Conservation (phyloP, 768 basidiomycete genomes). For the Leccinum barrowsii region DNA sequence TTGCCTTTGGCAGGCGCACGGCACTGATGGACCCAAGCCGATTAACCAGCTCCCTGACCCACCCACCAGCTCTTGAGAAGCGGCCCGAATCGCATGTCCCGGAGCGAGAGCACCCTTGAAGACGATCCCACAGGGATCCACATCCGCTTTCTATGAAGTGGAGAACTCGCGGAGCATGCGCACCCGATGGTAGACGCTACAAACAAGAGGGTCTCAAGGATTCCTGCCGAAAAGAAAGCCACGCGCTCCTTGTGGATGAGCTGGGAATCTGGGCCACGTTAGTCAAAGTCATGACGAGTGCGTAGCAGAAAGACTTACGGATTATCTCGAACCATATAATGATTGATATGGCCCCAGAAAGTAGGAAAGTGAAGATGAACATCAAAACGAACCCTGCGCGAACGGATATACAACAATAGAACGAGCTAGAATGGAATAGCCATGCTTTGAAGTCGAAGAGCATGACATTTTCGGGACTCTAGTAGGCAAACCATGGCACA, state of each 20-base stretch:
- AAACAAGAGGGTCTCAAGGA: slow-evolving; percentile 53
- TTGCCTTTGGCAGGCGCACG: no score
- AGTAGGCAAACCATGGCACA: neutral
- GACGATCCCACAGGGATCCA: no score
- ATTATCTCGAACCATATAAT: slow-evolving; percentile 61
- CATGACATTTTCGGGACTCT: slow-evolving; percentile 27
- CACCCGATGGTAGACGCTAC: slow-evolving; percentile 57
- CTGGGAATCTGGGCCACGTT: slow-evolving; percentile 29
- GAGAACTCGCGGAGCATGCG: neutral
- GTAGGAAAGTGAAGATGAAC: slow-evolving; percentile 49
- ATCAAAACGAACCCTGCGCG: slow-evolving; percentile 57
- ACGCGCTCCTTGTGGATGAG: slow-evolving; percentile 29
- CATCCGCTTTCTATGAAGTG: neutral
- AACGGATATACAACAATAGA: slow-evolving; percentile 63
- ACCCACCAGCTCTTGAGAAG: no score
- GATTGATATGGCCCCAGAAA: slow-evolving; percentile 51
- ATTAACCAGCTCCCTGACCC: no score
- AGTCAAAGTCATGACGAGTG: neutral
- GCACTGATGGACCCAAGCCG: no score
- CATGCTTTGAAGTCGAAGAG: slow-evolving; percentile 41
- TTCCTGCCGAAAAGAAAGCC: slow-evolving; percentile 47
- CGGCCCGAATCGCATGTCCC: no score
- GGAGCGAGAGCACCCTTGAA: no score
- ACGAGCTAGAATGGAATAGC: slow-evolving; percentile 49
- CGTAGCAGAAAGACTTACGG: slow-evolving; percentile 38